Evolutionary conservation across 2,329 filamentous ascomycete genomes (phyloP), one percentile per base, ranked within the genome.

Genomic region (Grosmannia serpens): DNA sequence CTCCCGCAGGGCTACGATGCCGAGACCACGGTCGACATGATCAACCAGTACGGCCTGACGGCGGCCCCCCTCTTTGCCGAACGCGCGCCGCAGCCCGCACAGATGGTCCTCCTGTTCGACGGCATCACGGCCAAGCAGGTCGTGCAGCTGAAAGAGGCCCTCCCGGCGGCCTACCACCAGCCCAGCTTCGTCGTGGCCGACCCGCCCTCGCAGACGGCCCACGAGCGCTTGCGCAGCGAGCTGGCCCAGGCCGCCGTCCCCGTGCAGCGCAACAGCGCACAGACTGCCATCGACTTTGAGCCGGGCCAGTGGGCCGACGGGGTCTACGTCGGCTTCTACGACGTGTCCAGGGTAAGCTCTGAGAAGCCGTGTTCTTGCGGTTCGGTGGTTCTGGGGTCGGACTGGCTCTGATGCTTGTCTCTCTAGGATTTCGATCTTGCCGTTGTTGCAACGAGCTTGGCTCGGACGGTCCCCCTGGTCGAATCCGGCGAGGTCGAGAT

Each of bases 21-120:
- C 59, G 75, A 81, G 49, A 71, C 71, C 44, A 77, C 80, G 10
- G 70, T 88, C 46, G 72, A 75, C 54, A 72, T 81, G 63, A 73
- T 90, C 66, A 82, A 83, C 66, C 72, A 73, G 55, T 87, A 83
- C 68, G 85, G 83, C 62, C 81, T 78, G 62, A 67, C 72, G 33
- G 70, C 77, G 8, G 64, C 71, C 57, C 68, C 75, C 24, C 71
- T 88, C 38, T 84, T 88, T 64, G 70, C 69, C 51, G 70, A 50
- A 17, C 13, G 67, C n/a, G 62, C 62, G 3, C 59, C 68, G 5
- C 66, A 8, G 41, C 74, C 77, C 6, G 73, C 70, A 56, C 83
- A 88, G 69, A 75, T 87, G 46, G 70, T 87, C 29, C 71, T 86
- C 56, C 69, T 83, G 64, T 72, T 86, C 55, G 78, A 85, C 66